A percentile compares a stretch with the other conserved stretches of the same genome.
phyloP scores from a whole-genome alignment of 2,329 filamentous ascomycete species.

The Chaetomium strumarium region DNA sequence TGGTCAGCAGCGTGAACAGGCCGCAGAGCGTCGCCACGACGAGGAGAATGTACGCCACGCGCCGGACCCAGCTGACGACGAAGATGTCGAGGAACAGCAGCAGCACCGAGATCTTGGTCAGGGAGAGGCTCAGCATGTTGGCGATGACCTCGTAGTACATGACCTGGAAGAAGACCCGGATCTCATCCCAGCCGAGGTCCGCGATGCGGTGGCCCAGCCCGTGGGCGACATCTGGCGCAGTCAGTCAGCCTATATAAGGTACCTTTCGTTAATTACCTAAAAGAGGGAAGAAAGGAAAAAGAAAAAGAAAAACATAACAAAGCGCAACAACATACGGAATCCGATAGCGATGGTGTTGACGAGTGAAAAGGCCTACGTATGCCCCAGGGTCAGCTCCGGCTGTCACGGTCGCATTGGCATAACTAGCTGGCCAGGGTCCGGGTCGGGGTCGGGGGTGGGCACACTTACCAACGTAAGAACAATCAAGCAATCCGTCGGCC shows the following conservation, averaged over 20 bases:
- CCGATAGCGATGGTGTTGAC: background rate
- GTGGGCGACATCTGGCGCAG: conserved; percentile 1
- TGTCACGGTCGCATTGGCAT: background rate
- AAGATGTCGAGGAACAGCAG: conserved; percentile 17
- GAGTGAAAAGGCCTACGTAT: background rate
- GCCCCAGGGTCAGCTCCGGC: background rate
- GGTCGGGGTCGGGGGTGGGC: background rate
- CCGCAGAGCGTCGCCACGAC: conserved; percentile 2
- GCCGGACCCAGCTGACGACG: conserved; percentile 6
- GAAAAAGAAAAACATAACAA: background rate
- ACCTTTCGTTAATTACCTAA: too few relatives aligned
- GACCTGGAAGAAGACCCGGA: conserved; percentile 1
- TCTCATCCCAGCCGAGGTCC: background rate
- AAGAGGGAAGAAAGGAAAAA: too few relatives aligned
- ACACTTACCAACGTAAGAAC: conserved; percentile 4
- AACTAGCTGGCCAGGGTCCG: too few relatives aligned
- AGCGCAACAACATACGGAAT: background rate
- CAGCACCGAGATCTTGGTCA: conserved; percentile 16
- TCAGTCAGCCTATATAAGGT: background rate
- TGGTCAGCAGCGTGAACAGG: background rate
- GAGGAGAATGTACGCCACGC: conserved; percentile 3
- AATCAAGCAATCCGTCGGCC: conserved; percentile 7
- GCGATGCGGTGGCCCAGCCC: conserved; percentile 8
- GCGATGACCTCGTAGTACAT: conserved; percentile 5
- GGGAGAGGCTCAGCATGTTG: background rate